Evolutionary conservation across 305 asterid genomes (phyloP).

Genomic region (Striga hermonthica): DNA sequence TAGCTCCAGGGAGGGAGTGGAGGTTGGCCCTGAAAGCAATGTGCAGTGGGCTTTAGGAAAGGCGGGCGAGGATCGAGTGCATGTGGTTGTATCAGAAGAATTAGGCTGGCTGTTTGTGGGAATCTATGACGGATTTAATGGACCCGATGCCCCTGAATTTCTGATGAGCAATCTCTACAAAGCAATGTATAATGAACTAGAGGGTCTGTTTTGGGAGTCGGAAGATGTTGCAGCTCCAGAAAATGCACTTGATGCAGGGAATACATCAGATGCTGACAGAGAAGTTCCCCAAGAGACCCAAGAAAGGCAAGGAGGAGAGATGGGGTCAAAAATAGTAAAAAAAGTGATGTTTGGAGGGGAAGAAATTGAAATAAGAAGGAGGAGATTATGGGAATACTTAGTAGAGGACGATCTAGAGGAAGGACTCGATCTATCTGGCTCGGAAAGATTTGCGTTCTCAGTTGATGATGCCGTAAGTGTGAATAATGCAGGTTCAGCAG

Average conservation of each 20-base stretch:
- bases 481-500: slow-evolving; percentile 74
- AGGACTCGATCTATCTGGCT: slow-evolving; percentile 96
- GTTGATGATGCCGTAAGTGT: slow-evolving; percentile 91
- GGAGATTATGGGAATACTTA: slow-evolving; percentile 89
- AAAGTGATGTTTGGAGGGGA: slow-evolving; percentile 69
- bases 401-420: slow-evolving; percentile 83
- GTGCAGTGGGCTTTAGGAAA: slow-evolving; percentile 95
- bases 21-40: slow-evolving; percentile 53
- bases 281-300: slow-evolving; percentile 29
- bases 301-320: slow-evolving; percentile 47
- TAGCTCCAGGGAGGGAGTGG: slow-evolving; percentile 46
- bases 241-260: slow-evolving; percentile 35
- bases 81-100: slow-evolving; percentile 95
- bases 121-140: slow-evolving; percentile 94
- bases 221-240: slow-evolving; percentile 51
- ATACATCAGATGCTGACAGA: slow-evolving; percentile 31
- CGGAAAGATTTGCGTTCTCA: slow-evolving; percentile 95
- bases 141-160: slow-evolving; percentile 99
- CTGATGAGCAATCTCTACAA: slow-evolving; percentile 86
- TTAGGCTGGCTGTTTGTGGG: slow-evolving; percentile 98
- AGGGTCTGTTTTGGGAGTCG: slow-evolving; percentile 93
- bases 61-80: slow-evolving; percentile 98
- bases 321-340: slow-evolving; percentile 45
- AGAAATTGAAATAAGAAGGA: slow-evolving; percentile 71
- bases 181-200: slow-evolving; percentile 81